Conservation (phyloP, 164 flowering plant species). For the Umbellularia californica region DNA sequence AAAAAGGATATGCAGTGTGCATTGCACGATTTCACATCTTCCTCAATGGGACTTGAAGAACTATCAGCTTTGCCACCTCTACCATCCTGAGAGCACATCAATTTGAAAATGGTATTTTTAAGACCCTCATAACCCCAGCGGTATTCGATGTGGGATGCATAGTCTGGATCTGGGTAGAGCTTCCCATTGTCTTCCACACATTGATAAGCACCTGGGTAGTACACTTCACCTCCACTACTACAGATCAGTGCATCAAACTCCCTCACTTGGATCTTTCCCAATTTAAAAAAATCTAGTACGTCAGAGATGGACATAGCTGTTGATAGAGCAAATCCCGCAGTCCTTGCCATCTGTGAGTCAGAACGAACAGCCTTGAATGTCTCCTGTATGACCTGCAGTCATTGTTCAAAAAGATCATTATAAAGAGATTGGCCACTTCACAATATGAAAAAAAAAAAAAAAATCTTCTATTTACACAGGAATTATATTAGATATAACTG, state of each 20-base stretch:
- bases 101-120: constrained; percentile 71
- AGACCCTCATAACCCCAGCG: constrained; percentile 87
- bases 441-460: neutral
- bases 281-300: constrained; percentile 46
- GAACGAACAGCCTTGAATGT: constrained; percentile 54
- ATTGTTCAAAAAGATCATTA: too few relatives aligned
- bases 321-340: constrained; percentile 65
- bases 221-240: constrained; percentile 88
- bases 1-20: constrained; percentile 66
- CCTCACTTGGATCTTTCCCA: constrained; percentile 49
- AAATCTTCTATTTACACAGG: too few relatives aligned
- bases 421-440: neutral
- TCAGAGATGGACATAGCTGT: constrained; percentile 81
- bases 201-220: constrained; percentile 59
- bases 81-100: constrained; percentile 54
- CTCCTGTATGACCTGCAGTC: constrained; percentile 37
- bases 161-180: constrained; percentile 65
- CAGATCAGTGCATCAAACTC: constrained; percentile 91
- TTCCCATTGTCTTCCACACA: constrained; percentile 39
- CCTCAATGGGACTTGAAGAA: constrained; percentile 38
- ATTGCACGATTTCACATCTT: constrained; percentile 61
- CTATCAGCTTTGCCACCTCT: constrained; percentile 4
- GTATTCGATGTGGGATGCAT: constrained; percentile 76
- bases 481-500: too few relatives aligned
- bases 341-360: constrained; percentile 49